Evolutionary conservation across 257 asterid species (phyloP).

Genomic region (Voacanga thouarsii): DNA sequence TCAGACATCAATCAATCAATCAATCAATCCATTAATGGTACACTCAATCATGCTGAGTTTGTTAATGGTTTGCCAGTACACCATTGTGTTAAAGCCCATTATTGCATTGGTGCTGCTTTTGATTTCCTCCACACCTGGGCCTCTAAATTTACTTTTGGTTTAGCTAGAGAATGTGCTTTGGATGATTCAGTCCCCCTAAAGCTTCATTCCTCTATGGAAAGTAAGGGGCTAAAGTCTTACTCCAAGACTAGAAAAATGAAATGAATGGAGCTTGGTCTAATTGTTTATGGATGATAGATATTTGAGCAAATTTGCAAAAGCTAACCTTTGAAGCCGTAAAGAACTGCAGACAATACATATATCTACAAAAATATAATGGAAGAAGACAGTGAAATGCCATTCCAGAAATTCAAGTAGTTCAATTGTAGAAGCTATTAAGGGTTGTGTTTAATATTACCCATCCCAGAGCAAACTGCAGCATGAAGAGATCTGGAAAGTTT

Average conservation of each 20-base stretch:
- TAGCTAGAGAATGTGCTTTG: not conserved
- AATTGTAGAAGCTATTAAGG: not conserved
- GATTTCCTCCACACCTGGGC: not conserved
- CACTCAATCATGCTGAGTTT: not conserved
- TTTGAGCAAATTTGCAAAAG: not conserved
- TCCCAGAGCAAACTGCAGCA: not conserved
- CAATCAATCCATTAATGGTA: not conserved
- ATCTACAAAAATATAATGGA: not conserved
- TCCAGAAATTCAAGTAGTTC: not conserved
- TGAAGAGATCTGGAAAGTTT: not conserved
- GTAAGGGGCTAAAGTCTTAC: not conserved
- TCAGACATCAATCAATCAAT: slow-evolving; percentile 1
- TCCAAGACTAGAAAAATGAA: not conserved
- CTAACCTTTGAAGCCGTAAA: not conserved
- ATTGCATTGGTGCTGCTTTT: not conserved
- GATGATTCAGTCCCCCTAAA: not conserved
- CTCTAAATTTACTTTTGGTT: not conserved
- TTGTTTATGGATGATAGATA: not conserved
- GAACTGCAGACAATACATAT: not conserved
- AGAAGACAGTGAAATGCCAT: not conserved
- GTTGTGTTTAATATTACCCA: not conserved
- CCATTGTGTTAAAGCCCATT: not conserved
- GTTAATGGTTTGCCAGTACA: not conserved
- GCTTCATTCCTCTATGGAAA: too few species aligned
- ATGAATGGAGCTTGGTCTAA: not conserved